phyloP scores from a whole-genome alignment of 441 rosid species.

The Dalechampia spathulata region DNA sequence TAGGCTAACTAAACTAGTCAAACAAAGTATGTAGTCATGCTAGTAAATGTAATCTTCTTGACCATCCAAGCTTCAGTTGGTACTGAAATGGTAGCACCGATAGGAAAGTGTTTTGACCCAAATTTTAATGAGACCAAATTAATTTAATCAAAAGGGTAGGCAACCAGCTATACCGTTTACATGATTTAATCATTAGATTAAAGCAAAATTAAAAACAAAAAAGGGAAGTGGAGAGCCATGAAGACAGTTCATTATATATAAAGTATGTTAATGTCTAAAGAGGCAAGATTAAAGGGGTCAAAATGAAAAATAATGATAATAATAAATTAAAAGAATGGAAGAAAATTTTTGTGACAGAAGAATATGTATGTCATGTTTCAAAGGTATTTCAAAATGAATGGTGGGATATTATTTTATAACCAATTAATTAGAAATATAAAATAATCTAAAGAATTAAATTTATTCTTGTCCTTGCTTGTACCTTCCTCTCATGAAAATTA shows the following conservation, averaged over 20 bases:
- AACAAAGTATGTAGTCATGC: too few species aligned
- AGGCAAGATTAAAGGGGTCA: background rate
- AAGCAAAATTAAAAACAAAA: background rate
- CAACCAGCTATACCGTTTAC: conserved; percentile 10
- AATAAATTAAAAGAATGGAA: background rate
- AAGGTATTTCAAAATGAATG: too few species aligned
- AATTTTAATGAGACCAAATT: background rate
- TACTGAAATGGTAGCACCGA: too few species aligned
- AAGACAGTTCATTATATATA: background rate
- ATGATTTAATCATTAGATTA: conserved; percentile 3
- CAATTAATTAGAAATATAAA: too few species aligned
- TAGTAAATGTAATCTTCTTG: background rate
- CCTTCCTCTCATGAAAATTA: too few species aligned
- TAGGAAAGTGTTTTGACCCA: background rate
- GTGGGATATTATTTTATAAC: too few species aligned
- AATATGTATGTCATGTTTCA: too few species aligned
- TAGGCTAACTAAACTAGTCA: too few species aligned
- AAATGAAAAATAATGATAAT: background rate
- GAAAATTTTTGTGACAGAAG: too few species aligned
- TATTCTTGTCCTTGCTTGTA: too few species aligned
- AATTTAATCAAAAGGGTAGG: conserved; percentile 2
- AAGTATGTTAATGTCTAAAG: background rate
- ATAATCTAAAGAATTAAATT: too few species aligned
- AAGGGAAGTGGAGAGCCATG: conserved; percentile 13
- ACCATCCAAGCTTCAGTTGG: background rate